Conservation (phyloP, 495 filamentous ascomycete genomes). For the Tirmania nivea region DNA sequence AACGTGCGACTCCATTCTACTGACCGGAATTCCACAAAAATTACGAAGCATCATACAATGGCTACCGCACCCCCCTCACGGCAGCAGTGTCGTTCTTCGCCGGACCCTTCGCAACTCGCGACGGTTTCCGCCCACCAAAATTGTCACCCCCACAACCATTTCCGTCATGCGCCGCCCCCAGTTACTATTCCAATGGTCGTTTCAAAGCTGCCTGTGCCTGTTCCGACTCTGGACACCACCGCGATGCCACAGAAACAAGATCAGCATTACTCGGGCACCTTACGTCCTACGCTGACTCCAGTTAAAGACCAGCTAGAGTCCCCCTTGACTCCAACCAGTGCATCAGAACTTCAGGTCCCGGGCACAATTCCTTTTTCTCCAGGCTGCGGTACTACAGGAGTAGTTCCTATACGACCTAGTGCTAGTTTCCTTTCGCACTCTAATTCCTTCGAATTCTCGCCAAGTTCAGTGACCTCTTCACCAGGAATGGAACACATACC, state of each 20-base stretch:
- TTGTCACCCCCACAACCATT: not conserved
- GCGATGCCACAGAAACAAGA: not conserved
- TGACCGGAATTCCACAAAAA: no score
- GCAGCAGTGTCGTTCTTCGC: not conserved
- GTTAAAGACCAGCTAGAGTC: not conserved
- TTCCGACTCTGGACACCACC: not conserved
- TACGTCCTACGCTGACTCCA: not conserved
- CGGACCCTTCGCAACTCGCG: not conserved
- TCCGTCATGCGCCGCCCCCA: not conserved
- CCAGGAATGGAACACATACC: constrained; percentile 11
- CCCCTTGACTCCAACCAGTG: not conserved
- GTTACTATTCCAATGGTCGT: not conserved
- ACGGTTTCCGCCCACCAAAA: not conserved
- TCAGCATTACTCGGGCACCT: not conserved
- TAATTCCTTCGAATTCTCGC: not conserved
- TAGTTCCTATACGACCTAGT: not conserved
- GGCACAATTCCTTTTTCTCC: not conserved
- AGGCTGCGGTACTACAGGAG: not conserved
- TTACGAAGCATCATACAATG: not conserved
- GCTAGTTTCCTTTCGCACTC: not conserved
- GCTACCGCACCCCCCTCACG: not conserved
- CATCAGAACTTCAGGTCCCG: not conserved
- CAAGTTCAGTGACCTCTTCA: constrained; percentile 7
- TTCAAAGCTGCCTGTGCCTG: not conserved
- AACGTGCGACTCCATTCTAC: no score